These are phyloP conservation scores for Cryptococcus maquisensis DNA, from an alignment of 1,284 basidiomycete species.

Conservation along the genomic window DNA sequence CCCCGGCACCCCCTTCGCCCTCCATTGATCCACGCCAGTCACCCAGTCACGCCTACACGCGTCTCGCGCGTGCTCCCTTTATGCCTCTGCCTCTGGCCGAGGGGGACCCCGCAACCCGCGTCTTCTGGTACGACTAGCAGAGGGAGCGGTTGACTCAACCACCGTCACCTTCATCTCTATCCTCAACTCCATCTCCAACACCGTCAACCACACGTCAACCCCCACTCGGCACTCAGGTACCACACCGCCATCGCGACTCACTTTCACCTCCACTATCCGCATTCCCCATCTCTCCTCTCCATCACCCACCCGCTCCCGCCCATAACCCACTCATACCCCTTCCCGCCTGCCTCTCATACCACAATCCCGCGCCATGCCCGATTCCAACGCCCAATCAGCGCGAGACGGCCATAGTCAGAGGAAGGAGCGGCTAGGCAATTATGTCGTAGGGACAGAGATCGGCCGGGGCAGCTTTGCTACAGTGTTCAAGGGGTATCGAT, in stretches of 20 bases:
- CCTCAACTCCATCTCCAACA: no score
- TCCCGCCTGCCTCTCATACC: not conserved
- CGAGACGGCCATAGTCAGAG: constrained; percentile 8
- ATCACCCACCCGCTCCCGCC: not conserved
- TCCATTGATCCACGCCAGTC: not conserved
- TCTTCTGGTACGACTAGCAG: no score
- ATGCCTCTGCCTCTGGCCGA: not conserved
- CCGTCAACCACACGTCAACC: no score
- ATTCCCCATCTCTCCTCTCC: not conserved
- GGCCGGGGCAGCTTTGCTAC: constrained; percentile 86
- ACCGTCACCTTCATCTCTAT: no score
- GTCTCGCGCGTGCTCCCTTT: not conserved
- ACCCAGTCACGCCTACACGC: not conserved
- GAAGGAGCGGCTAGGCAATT: constrained; percentile 51
- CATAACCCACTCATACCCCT: constrained; percentile 4
- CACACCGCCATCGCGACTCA: not conserved
- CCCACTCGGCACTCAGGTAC: not conserved
- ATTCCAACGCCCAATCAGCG: constrained; percentile 10
- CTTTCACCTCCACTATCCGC: not conserved
- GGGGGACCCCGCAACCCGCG: no score
- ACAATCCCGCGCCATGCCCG: not conserved
- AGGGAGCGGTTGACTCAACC: no score
- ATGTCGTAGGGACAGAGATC: constrained; percentile 54
- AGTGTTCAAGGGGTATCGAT: constrained; percentile 88
- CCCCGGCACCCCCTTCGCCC: no score